Evolutionary conservation across 768 basidiomycete genomes (phyloP), one percentile per base, ranked within the genome.

Genomic region (Auricularia sp.): DNA sequence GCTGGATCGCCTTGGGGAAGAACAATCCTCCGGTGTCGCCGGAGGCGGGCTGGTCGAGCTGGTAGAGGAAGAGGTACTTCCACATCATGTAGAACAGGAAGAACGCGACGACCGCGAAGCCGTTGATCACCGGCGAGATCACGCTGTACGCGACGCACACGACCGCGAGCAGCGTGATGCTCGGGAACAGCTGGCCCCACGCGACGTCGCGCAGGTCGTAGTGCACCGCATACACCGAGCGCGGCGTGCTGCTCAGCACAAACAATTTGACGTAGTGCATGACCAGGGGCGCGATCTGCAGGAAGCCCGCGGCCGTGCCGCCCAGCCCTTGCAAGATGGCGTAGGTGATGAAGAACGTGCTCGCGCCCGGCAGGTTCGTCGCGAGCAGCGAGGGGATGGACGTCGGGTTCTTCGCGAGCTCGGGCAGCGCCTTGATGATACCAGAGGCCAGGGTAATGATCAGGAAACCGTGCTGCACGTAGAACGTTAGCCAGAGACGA

Each of bases 91-190:
- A 95, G 76, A 93, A 90, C 54, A 87, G 74, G 74, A 90, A 86
- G 80, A 98, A 97, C 1, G 91, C 86, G 35, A 81, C 79, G 67
- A 84, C 84, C 2, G 91, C 87, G 58, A 98, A 84, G 7, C 95
- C 95, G 67, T 93, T 95, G 78, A 97, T 94, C 71, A 98, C 81
- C 0, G 96, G 95, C 5, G 93, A 87, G 68, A 98, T 95, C 72
- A 94, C 82, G 39, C 86, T 87, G 77, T 98, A 98, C 2, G 83
- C 87, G 34, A 91, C 65, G 91, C 88, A 82, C 74, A 97, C 94
- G 44, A 94, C 89, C 44, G 85, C 83, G 56, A 97, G 76, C 3
- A 97, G 83, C 0, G 94, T 93, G 43, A 87, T 81, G 29, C 74
- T 71, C 80, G 90, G 82, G 84, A 93, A 78, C 69, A 83, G 63